Base-by-base conservation (phyloP, 768 basidiomycete genomes). In the Neoboletus magnificus region DNA sequence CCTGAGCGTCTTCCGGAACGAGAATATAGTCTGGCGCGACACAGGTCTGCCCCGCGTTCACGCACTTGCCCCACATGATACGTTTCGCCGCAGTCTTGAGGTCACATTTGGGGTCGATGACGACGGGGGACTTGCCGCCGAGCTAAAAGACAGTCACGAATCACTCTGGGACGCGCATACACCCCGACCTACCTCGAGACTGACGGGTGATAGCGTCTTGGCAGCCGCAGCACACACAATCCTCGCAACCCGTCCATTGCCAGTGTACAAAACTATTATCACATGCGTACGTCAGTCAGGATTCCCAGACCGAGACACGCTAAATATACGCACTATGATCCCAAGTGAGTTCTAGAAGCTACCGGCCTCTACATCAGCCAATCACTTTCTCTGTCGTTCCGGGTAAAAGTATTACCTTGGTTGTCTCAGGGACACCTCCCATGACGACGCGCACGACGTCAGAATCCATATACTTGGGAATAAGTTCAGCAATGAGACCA, bases 11-110 rank as follows among this genome's bases (percentile, higher is more conserved):
- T 35, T 71, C 68, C 6, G 73, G 76, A 10, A 83, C 72, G n/a
- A 83, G 73, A 22, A 78, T 61, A 57, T 82, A 82, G 59, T 83
- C 81, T 1, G 82, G 81, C 5, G 87, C 83, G 4, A 86, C 76
- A 54, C 91, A 93, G 1, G 84, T 84, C 74, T 92, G 82, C 3
- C 92, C 92, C 0, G 82, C 83, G 61, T 94, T 94, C n/a, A 74
- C 69, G 45, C 74, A 71, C 62, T 91, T 91, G n/a, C 90, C 90
- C 89, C 89, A 93, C 35, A 92, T 68, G 42, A 94, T 76, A n/a
- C 91, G 79, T 41, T 78, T 79, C 3, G 89, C 88, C 0, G 85
- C 78, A 5, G 77, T 72, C 54, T 83, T 76, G 48, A 93, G 71
- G 65, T 93, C 85, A 51, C 81, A 83, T 22, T 74, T 77, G 0